Evolutionary conservation across 73 alveolate species (phyloP), one percentile per base, ranked within the genome.

Genomic region (Paramecium sonneborni): DNA sequence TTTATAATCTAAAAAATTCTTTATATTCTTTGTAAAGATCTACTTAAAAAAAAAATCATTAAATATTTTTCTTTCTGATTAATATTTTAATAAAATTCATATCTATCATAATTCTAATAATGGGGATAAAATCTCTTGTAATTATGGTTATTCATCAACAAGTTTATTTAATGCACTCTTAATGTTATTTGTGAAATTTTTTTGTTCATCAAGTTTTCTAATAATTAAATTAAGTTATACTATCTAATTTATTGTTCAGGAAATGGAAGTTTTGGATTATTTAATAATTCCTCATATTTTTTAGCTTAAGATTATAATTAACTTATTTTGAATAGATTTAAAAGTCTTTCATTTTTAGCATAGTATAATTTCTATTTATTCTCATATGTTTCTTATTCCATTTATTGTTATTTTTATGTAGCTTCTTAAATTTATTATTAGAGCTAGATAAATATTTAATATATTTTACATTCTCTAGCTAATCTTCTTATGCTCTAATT

Each of bases 131-230:
- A 94, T 55, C n/a, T 88, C 89, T 28, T 92, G 92, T 39, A 93
- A 94, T 68, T 95, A 84, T 24, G 97, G 97, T 67, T 93, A 85
- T n/a, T 95, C 96, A 14, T 88, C 89, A 21, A 93, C 72, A 46
- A 95, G 88, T 69, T 85, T 85, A 11, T 94, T 88, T 28, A 95
- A 85, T 44, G 93, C 94, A 6, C 74, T 92, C 55, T 89, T 96
- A 55, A 89, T 93, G 86, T 95, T 92, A 44, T 72, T 89, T 3
- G 82, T 86, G 41, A 92, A 32, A 14, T 76, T 46, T 23, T 82
- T 57, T 10, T 69, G 46, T 88, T 88, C 89, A 23, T 88, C 90
- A 6, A 69, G 55, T 88, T 88, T 88, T 10, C 94, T 88, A 35
- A 35, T 14, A 10, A n/a, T 24, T 20, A 32, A 23, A 3, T 7